These are phyloP conservation scores for Phytophthora pistaciae DNA, from an alignment of 352 stramenopile species.

Conservation along the genomic window DNA sequence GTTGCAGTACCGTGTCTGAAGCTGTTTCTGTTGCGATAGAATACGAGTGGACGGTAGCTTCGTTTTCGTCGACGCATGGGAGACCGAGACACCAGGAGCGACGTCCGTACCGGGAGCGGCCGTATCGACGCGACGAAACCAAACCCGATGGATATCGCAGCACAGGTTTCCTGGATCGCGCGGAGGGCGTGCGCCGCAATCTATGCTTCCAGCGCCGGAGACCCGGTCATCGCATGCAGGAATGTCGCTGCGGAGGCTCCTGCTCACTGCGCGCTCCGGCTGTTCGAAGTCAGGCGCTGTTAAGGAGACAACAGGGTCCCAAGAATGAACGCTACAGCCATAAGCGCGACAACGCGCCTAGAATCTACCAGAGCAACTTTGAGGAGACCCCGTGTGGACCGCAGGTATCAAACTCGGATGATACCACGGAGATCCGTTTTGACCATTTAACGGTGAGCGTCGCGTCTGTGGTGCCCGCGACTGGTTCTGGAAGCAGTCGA, in stretches of 20 bases:
- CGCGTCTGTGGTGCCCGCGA: background rate
- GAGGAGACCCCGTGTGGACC: background rate
- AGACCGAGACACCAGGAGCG: background rate
- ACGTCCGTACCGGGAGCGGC: background rate
- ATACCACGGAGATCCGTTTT: background rate
- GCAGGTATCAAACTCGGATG: background rate
- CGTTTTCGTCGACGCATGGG: background rate
- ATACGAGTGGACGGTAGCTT: slow-evolving; percentile 13
- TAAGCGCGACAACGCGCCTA: background rate
- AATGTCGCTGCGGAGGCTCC: background rate
- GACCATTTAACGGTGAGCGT: background rate
- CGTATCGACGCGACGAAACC: background rate
- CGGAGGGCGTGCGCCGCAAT: slow-evolving; percentile 2
- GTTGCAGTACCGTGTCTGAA: slow-evolving; percentile 12
- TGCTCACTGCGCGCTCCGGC: background rate
- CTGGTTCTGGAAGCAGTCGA: background rate
- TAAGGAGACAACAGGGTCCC: background rate
- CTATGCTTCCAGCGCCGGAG: slow-evolving; percentile 1
- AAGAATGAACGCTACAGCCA: background rate
- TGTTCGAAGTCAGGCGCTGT: background rate
- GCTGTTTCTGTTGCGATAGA: slow-evolving; percentile 12
- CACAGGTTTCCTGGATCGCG: slow-evolving; percentile 1
- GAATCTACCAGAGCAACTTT: background rate
- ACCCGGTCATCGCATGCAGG: background rate
- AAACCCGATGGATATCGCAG: slow-evolving; percentile 12